phyloP scores from a whole-genome alignment of 495 filamentous ascomycete genomes.

The Tuber borchii region DNA sequence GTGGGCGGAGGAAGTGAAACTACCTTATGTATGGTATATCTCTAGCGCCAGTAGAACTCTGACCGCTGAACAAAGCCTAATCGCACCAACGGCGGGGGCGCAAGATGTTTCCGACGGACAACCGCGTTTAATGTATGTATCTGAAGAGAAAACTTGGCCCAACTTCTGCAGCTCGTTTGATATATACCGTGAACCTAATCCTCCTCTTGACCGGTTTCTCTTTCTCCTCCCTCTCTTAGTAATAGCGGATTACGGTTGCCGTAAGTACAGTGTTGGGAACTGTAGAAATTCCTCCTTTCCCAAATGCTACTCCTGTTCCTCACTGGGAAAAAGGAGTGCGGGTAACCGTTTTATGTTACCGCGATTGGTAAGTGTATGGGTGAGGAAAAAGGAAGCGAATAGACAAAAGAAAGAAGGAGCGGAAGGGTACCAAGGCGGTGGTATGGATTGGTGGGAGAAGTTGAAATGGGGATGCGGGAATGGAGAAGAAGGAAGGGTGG shows the following conservation, averaged over 20 bases:
- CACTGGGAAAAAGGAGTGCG: neutral
- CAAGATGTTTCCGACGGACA: neutral
- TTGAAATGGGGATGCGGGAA: neutral
- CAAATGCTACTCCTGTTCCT: neutral
- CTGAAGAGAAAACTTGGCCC: neutral
- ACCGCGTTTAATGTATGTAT: neutral
- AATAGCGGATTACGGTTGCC: neutral
- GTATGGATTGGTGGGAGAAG: conserved; percentile 1
- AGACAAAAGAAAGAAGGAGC: conserved; percentile 4
- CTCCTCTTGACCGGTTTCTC: neutral
- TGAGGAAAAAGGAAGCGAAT: neutral
- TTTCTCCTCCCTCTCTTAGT: neutral
- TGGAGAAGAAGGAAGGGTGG: neutral
- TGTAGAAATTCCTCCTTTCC: neutral
- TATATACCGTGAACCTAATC: neutral
- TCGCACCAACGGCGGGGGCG: neutral
- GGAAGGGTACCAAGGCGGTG: neutral
- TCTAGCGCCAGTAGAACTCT: neutral
- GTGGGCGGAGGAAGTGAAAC: neutral
- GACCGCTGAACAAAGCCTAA: neutral
- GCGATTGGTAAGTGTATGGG: neutral
- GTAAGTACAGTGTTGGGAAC: neutral
- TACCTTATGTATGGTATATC: neutral
- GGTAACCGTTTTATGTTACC: conserved; percentile 4
- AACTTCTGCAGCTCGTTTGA: neutral